Percentiles rank a stretch among this genome's conserved stretches.
phyloP scores from a whole-genome alignment of 257 asterid species.

The Gynochthodes officinalis region DNA sequence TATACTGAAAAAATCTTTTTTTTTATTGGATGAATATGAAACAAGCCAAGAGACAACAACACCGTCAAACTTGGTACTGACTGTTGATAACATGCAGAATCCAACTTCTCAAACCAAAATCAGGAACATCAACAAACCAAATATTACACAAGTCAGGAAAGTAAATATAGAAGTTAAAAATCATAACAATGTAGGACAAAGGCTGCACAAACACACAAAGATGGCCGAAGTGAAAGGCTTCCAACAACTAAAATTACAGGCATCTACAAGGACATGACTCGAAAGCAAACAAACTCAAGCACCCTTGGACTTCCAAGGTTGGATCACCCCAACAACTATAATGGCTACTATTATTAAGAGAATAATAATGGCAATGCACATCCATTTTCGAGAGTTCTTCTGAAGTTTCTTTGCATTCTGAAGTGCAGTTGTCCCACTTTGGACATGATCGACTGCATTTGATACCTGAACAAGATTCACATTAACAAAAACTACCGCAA shows the following conservation, averaged over 20 bases:
- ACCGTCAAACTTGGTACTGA: background rate
- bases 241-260: slow-evolving; percentile 8
- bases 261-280: slow-evolving; percentile 5
- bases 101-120: slow-evolving; percentile 7
- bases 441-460: slow-evolving; percentile 65
- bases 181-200: slow-evolving; percentile 12
- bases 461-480: slow-evolving; percentile 50
- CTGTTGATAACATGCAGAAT: background rate
- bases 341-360: slow-evolving; percentile 42
- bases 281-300: slow-evolving; percentile 28
- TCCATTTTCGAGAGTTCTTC: slow-evolving; percentile 65
- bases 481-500: slow-evolving; percentile 19
- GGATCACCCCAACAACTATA: slow-evolving; percentile 35
- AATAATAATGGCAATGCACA: slow-evolving; percentile 51
- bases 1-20: too few species aligned
- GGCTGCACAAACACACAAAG: slow-evolving; percentile 7
- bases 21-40: background rate
- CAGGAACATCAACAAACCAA: background rate
- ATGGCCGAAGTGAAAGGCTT: slow-evolving; percentile 3
- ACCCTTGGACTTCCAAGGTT: slow-evolving; percentile 53
- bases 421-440: slow-evolving; percentile 59
- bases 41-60: background rate
- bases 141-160: slow-evolving; percentile 6
- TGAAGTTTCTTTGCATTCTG: slow-evolving; percentile 58
- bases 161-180: background rate